phyloP scores from a whole-genome alignment of 2,329 filamentous ascomycete species.

The Aspergillus awamori region DNA sequence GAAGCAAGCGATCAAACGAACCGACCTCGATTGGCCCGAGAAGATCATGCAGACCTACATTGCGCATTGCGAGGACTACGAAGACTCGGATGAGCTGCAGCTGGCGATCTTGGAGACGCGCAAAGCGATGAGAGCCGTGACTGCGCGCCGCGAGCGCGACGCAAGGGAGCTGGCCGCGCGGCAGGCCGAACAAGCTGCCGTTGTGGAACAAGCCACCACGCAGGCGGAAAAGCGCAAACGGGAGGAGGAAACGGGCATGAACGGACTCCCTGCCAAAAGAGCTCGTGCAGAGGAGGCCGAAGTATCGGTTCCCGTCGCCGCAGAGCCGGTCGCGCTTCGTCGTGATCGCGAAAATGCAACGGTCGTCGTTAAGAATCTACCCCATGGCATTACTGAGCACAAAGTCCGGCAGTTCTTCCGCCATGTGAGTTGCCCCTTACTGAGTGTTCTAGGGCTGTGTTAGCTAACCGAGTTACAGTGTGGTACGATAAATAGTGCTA shows the following conservation, averaged over 20 bases:
- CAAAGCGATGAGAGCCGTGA: slow-evolving; percentile 66
- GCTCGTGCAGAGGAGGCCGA: slow-evolving; percentile 53
- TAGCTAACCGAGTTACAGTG: slow-evolving; percentile 50
- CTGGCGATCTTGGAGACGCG: slow-evolving; percentile 73
- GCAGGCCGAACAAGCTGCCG: slow-evolving; percentile 28
- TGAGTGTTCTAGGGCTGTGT: not conserved
- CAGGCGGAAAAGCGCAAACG: slow-evolving; percentile 69
- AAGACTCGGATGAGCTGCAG: slow-evolving; percentile 74
- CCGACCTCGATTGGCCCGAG: slow-evolving; percentile 54
- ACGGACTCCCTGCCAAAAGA: slow-evolving; percentile 67
- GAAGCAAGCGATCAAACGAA: slow-evolving; percentile 65
- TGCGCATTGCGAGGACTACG: slow-evolving; percentile 79
- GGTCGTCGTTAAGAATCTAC: slow-evolving; percentile 77
- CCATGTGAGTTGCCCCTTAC: slow-evolving; percentile 53
- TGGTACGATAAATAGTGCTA: slow-evolving; percentile 78
- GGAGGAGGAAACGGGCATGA: slow-evolving; percentile 57
- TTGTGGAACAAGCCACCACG: slow-evolving; percentile 24
- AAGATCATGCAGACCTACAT: slow-evolving; percentile 52
- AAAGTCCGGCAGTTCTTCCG: slow-evolving; percentile 87
- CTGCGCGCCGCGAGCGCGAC: slow-evolving; percentile 67
- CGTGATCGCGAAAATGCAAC: slow-evolving; percentile 90
- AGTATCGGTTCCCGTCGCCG: slow-evolving; percentile 32
- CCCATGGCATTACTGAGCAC: slow-evolving; percentile 67
- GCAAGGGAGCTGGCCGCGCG: slow-evolving; percentile 58
- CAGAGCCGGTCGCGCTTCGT: slow-evolving; percentile 54